Base-by-base conservation (phyloP, 2,329 filamentous ascomycete species). In the Pyrenophora seminiperda region DNA sequence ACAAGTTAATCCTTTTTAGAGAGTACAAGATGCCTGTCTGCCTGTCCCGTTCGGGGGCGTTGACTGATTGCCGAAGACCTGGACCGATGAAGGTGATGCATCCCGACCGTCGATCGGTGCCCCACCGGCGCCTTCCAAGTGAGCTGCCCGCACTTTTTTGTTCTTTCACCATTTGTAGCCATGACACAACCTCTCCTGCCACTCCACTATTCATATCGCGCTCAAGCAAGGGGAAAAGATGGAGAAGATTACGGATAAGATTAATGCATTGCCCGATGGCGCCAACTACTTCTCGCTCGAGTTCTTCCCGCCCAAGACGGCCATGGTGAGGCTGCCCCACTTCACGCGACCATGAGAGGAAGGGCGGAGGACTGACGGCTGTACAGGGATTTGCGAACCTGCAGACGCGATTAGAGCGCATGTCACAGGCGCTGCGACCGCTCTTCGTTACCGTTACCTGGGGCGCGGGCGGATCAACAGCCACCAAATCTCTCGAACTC, bases 291-390 rank as follows among this genome's bases (percentile, higher is more conserved):
- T 96, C 77, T 97, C 94, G 39, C 87, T 97, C 75, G 94, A 99
- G 78, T 99, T 99, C 84, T 99, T 99, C 78, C 94, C 94, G 61
- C 94, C 94, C 57, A 99, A 97, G 80, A 99, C 94, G 38, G 82
- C 88, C 54, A 96, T 96, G 86, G 83, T 84, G 68, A 65, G 75
- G 49, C 34, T 75, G 62, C 59, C 60, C 63, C 52, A 49, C 58
- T 27, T 52, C 40, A 49, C 47, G 47, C 51, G 49, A 48, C 37
- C 14, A 40, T 34, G 13, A 34, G 15, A 33, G 30, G 27, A 19
- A 27, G n/a, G 29, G 10, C 10, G 29, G 7, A 39, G 18, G 17
- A 41, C 53, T 67, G 37, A 67, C 36, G 41, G 7, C n/a, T 22
- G 7, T 11, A 30, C 42, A 83, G 82, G 94, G 94, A 59, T 95